These are phyloP conservation scores for Colletotrichum viniferum DNA, from an alignment of 2,329 filamentous ascomycete species.

Conservation along the genomic window DNA sequence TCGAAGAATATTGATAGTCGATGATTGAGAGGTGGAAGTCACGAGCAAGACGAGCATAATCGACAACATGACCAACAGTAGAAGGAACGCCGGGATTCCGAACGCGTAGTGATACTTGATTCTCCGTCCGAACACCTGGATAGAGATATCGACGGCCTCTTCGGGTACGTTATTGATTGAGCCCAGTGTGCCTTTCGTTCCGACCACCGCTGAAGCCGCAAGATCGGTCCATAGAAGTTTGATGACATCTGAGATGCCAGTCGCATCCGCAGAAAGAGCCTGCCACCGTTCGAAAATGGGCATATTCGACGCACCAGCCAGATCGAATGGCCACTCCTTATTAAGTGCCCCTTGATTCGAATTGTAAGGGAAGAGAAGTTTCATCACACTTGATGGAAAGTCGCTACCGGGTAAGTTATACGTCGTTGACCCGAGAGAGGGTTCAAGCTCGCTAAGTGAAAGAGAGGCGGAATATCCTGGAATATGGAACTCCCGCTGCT, in stretches of 20 bases:
- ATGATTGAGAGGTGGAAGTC: background rate
- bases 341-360: background rate
- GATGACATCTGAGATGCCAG: conserved; percentile 36
- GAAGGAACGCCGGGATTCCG: conserved; percentile 35
- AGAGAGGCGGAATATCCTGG: conserved; percentile 6
- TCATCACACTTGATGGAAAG: conserved; percentile 32
- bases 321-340: conserved; percentile 5
- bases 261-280: conserved; percentile 30
- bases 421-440: background rate
- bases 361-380: conserved; percentile 21
- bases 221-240: conserved; percentile 51
- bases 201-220: conserved; percentile 44
- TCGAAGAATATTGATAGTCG: background rate
- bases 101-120: conserved; percentile 36
- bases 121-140: conserved; percentile 29
- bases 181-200: conserved; percentile 33
- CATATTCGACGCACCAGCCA: conserved; percentile 30
- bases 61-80: background rate
- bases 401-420: conserved; percentile 37
- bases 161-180: conserved; percentile 18
- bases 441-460: background rate
- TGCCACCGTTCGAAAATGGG: conserved; percentile 47
- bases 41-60: background rate
- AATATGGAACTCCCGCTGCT: conserved; percentile 21
- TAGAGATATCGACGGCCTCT: conserved; percentile 14